Evolutionary conservation across 164 flowering plant genomes (phyloP), one percentile per base, ranked within the genome.

Genomic region (Kingdonia uniflora): DNA sequence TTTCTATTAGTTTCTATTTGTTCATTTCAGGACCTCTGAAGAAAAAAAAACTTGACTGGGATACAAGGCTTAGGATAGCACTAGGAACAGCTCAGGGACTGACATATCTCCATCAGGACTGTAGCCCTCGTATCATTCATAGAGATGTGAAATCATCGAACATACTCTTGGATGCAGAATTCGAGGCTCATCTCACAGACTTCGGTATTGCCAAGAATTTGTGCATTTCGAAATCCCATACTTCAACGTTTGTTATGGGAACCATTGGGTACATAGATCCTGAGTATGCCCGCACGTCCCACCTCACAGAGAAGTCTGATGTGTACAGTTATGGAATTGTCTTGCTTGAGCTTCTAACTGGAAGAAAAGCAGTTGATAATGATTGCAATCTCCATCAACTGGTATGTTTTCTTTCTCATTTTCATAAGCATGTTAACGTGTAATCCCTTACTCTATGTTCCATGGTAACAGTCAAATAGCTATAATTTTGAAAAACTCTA

Each of bases 181-280:
- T 76, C 35, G 97, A 87, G 70, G 82, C 99, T 11, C 99, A 89
- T 72, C 82, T 94, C 37, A 86, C 97, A 13, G 99, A 94, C 66
- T 89, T 94, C 59, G 99, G 99, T 38, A 94, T 94, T 53, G 99
- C 99, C 5, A 94, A 87, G 75, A 80, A 78, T 55, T 53, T 94
- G 7, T 81, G 87, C 64, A 11, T 71, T 2, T 74, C 97, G 4
- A 89, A 89, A 64, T 61, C 96, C 11, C 68, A 82, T 46, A 89
- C 99, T 2, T 84, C 95, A 3, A 94, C 99, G 0, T 94, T 77
- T 54, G 59, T 94, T 6, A 79, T 89, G 97, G 99, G 99, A 14
- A 94, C 99, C 37, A 89, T 94, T 55, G 99, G 99, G 2, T 89
- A 94, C 62, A 94, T 94, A 14, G 99, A 94, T 54, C 99, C 99